Base-by-base conservation (phyloP, 169 alveolate genomes). In the Babesia divergens region DNA sequence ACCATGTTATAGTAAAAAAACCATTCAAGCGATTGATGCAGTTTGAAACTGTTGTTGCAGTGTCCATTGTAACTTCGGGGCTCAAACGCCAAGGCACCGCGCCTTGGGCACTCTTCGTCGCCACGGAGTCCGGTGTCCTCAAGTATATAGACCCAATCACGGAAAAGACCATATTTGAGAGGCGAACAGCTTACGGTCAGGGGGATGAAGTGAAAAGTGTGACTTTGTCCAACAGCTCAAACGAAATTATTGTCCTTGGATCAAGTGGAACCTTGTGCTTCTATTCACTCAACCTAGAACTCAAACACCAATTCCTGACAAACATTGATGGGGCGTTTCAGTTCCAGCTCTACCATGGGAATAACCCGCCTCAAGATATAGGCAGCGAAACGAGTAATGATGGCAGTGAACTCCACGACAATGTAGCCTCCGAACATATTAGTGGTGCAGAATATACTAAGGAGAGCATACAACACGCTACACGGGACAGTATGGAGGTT, bases 1-100 rank as follows among this genome's bases (percentile, higher is more conserved):
- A 46, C 22, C 28, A n/a, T 22, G 28, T 58, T 42, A 28, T 51
- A 26, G 56, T 44, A 29, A 42, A 11, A 18, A 77, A 52, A 31
- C 86, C 86, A 0, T 77, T 77, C 65, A 77, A 77, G 46, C 43
- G 86, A 13, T 7, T 77, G 40, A 60, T 67, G 31, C 65, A 51
- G 18, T 56, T 56, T 49, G 83, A 77, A 58, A 51, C 53, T 43
- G 72, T 77, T 11, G 28, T 44, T 2, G 49, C 65, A 3, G 52
- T 77, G 16, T 29, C 51, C 16, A 60, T 77, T 1, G 76, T 77
- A 13, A 66, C 69, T 1, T 28, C 9, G 2, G 76, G 66, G 0
- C 37, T 65, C 20, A 44, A 42, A 13, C 3, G 46, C 24, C 53
- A 38, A 46, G 58, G 52, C 14, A 68, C 47, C 3, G 62, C 67